Percentiles rank a stretch among this genome's conserved stretches.
These are phyloP conservation scores for Coemansia sp. DNA, from an alignment of 192 early-diverging fungal genomes.

Conservation along the genomic window DNA sequence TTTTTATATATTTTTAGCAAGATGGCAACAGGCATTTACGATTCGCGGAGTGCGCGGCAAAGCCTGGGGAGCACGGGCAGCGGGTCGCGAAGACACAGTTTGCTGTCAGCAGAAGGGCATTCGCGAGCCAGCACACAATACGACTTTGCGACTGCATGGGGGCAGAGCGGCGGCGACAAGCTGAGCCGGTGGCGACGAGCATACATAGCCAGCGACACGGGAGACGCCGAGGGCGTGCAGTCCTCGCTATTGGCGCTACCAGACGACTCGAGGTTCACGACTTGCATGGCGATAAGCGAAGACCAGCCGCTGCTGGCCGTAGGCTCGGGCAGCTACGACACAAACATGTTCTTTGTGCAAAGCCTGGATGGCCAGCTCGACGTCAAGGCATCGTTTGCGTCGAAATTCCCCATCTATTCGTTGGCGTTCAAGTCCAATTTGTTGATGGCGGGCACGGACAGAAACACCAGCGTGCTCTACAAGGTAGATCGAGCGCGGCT, in stretches of 20 bases:
- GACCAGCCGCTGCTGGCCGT: conserved; percentile 49
- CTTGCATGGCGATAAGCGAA: conserved; percentile 48
- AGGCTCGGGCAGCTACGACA: conserved; percentile 50
- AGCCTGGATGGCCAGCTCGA: conserved; percentile 46
- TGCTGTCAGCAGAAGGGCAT: conserved; percentile 23
- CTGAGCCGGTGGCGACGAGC: conserved; percentile 36
- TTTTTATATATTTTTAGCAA: background rate
- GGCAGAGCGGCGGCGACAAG: conserved; percentile 2
- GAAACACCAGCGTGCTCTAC: conserved; percentile 52
- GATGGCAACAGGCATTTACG: conserved; percentile 16
- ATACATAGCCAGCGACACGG: conserved; percentile 42
- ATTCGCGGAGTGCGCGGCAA: conserved; percentile 12
- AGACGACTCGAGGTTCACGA: conserved; percentile 48
- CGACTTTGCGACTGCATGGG: conserved; percentile 18
- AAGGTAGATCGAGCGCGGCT: conserved; percentile 47
- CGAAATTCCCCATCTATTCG: conserved; percentile 52
- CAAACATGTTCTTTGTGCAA: conserved; percentile 57
- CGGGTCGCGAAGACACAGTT: conserved; percentile 46
- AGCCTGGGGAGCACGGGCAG: conserved; percentile 31
- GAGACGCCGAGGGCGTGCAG: conserved; percentile 39
- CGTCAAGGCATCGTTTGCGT: conserved; percentile 55
- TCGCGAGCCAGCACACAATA: conserved; percentile 4
- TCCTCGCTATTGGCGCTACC: conserved; percentile 50
- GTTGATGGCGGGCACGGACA: conserved; percentile 52
- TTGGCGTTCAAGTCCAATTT: conserved; percentile 41